Conservation (phyloP, 768 basidiomycete species). For the Strobilomyces echinocephalus region DNA sequence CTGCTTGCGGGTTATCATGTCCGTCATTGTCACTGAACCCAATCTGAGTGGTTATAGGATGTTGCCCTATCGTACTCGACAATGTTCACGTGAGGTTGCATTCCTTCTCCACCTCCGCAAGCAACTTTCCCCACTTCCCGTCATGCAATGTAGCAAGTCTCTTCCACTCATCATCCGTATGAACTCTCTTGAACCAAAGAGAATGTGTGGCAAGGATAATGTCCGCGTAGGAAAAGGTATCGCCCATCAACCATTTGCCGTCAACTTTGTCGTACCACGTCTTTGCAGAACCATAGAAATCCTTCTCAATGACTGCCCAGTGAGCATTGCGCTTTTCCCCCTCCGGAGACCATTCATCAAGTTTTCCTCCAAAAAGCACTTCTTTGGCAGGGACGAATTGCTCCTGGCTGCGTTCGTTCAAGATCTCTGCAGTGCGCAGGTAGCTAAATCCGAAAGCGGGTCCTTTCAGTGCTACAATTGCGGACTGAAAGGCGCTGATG, state of each 20-base stretch:
- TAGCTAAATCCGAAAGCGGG: slow-evolving; percentile 12
- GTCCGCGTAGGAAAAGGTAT: slow-evolving; percentile 29
- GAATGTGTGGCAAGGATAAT: slow-evolving; percentile 19
- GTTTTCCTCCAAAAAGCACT: slow-evolving; percentile 26
- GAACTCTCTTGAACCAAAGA: slow-evolving; percentile 18
- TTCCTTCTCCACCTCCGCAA: slow-evolving; percentile 24
- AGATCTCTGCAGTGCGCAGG: slow-evolving; percentile 21
- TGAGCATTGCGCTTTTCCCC: slow-evolving; percentile 26
- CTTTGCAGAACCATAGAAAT: slow-evolving; percentile 4
- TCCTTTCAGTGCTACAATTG: neutral
- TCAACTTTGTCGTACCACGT: slow-evolving; percentile 19
- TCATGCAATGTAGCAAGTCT: slow-evolving; percentile 22
- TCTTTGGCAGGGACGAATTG: slow-evolving; percentile 38
- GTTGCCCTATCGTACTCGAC: too few relatives aligned
- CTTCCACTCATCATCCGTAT: slow-evolving; percentile 24
- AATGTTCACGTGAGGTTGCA: slow-evolving; percentile 14
- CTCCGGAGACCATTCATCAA: slow-evolving; percentile 38
- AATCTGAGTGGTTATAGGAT: too few relatives aligned
- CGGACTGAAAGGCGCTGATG: slow-evolving; percentile 17
- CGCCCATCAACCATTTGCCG: slow-evolving; percentile 29
- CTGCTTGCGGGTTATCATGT: neutral
- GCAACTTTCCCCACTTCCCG: slow-evolving; percentile 24
- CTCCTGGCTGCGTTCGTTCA: slow-evolving; percentile 33
- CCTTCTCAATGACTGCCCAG: slow-evolving; percentile 9
- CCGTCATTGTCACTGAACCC: neutral